Base-by-base conservation (phyloP, 2,329 filamentous ascomycete genomes). In the Phialemoniopsis sp. region DNA sequence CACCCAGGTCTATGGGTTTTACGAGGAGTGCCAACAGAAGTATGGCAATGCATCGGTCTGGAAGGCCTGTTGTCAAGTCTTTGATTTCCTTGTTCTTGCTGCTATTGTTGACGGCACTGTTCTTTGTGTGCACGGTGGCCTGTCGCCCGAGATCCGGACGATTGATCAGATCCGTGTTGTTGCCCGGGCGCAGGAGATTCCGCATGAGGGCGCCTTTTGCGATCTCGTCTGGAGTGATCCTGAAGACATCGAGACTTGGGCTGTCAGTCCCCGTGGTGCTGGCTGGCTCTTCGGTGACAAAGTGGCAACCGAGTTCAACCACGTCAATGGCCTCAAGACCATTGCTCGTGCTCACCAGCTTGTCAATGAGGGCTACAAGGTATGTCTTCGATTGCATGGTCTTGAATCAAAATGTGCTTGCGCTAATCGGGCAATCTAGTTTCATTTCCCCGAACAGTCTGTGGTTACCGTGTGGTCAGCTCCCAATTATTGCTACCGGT, bases 161-260 rank as follows among this genome's bases (percentile, higher is more conserved):
- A 96, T 98, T 56, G 93, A 98, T 60, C 93, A 98, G 70, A 97
- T 98, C 63, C 93, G 95, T 55, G 94, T 98, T 49, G 95, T 98
- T 47, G 93, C 96, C 51, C 85, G 93, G 34, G 96, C 95, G 53
- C 86, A 95, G 53, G 93, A 98, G 62, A 98, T 98, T 52, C 93
- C 93, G 7, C 93, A 98, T 56, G 93, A 98, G 67, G 93, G 93
- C 6, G 93, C 93, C 3, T 98, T 98, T 81, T 95, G 93, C 37
- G 93, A 98, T 60, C 70, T 98, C 30, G 93, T 98, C 7, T 98
- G 93, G 93, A 95, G 89, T 39, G 93, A 98, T 59, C 93, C 93
- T 2, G 93, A 98, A 57, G 93, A 98, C 50, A 82, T 94, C 36
- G 91, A 97, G 55, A 94, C 96, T 48, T 98, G 96, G 76, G 91